Percentiles rank a stretch among this genome's conserved stretches.
phyloP scores from a whole-genome alignment of 768 basidiomycete genomes.

The Rhizopogon roseolus region DNA sequence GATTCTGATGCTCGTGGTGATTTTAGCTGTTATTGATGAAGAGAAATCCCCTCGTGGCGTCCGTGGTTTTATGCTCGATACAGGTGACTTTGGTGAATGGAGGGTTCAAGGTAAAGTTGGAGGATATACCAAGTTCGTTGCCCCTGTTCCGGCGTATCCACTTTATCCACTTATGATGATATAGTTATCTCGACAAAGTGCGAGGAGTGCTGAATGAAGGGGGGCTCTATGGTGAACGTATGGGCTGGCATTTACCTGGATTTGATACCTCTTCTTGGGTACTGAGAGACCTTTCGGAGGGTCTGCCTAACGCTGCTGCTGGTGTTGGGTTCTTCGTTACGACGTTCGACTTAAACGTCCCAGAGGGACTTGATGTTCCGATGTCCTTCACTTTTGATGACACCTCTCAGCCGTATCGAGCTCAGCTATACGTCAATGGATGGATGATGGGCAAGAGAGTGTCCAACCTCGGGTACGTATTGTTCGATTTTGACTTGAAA shows the following conservation, averaged over 20 bases:
- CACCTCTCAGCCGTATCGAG: conserved; percentile 62
- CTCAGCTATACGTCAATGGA: conserved; percentile 75
- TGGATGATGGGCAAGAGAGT: conserved; percentile 87
- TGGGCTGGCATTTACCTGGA: conserved; percentile 72
- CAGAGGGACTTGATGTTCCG: conserved; percentile 56
- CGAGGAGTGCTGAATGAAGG: conserved; percentile 72
- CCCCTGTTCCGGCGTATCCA: neutral
- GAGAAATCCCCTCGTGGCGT: conserved; percentile 76
- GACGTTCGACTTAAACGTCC: conserved; percentile 60
- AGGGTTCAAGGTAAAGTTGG: conserved; percentile 74
- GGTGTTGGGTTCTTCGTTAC: conserved; percentile 84
- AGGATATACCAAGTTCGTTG: conserved; percentile 56
- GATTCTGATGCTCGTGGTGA: conserved; percentile 1
- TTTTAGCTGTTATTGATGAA: conserved; percentile 38
- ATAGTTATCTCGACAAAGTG: conserved; percentile 71
- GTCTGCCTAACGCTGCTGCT: conserved; percentile 51
- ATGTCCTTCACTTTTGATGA: conserved; percentile 71
- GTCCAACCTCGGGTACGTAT: conserved; percentile 59
- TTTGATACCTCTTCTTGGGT: conserved; percentile 63
- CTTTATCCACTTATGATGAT: neutral
- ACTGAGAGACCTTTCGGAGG: conserved; percentile 47
- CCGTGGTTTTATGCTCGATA: conserved; percentile 67
- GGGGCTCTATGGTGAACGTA: conserved; percentile 64
- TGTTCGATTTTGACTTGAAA: neutral
- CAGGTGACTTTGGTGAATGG: conserved; percentile 58